Evolutionary conservation across 2,329 filamentous ascomycete genomes (phyloP).

Genomic region (Xylariales sp.): DNA sequence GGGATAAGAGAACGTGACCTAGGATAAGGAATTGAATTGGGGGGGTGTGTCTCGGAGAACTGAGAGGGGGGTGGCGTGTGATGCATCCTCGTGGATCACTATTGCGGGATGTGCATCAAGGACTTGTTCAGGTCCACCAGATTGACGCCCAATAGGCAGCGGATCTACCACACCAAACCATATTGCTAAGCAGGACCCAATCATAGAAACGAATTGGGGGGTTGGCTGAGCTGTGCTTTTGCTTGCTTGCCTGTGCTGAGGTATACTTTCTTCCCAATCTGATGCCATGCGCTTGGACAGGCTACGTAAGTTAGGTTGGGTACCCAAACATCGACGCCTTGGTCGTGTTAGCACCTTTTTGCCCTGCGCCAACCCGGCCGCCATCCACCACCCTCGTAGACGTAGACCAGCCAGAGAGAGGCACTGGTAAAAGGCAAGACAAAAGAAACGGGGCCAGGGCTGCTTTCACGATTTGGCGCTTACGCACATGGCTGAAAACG

Average conservation of each 20-base stretch:
- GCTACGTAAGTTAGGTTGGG: too few species aligned
- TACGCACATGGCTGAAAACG: too few species aligned
- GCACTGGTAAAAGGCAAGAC: too few species aligned
- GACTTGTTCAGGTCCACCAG: conserved; percentile 4
- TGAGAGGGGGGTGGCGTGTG: conserved; percentile 7
- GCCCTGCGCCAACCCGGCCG: too few species aligned
- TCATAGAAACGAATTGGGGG: conserved; percentile 18
- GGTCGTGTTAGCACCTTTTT: too few species aligned
- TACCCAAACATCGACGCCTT: too few species aligned
- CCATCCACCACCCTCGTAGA: too few species aligned
- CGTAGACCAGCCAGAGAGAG: too few species aligned
- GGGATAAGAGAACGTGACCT: conserved; percentile 5
- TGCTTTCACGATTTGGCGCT: too few species aligned
- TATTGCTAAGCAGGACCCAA: conserved; percentile 17
- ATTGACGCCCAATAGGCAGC: conserved; percentile 22
- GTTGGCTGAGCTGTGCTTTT: too few species aligned
- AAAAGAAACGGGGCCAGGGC: too few species aligned
- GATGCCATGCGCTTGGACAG: too few species aligned
- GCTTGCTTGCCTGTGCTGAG: conserved; percentile 4
- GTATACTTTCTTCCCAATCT: conserved; percentile 1
- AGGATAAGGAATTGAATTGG: neutral
- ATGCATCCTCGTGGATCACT: conserved; percentile 7
- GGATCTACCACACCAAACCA: conserved; percentile 17
- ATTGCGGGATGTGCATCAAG: conserved; percentile 10
- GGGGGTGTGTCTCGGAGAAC: conserved; percentile 6